A percentile compares a stretch with the other conserved stretches of the same genome.
Evolutionary conservation across 371 early-diverging fungal species (phyloP).

Genomic region (Mucor piriformis): DNA sequence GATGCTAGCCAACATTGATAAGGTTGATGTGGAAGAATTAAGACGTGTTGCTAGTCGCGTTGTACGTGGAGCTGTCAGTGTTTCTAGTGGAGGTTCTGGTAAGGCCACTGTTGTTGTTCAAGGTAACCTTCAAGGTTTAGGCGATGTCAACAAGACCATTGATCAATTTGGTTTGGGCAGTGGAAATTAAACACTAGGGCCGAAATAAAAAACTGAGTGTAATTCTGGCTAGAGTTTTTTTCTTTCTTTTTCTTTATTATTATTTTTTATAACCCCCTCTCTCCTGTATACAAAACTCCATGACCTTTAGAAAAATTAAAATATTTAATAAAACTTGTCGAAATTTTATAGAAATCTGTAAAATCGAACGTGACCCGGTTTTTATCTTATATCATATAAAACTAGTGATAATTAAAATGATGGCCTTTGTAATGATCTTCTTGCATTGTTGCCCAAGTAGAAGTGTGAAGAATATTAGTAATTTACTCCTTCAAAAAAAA

Average conservation of each 20-base stretch:
- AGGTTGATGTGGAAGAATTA: slow-evolving; percentile 71
- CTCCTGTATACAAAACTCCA: not conserved
- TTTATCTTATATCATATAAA: no score
- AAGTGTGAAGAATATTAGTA: no score
- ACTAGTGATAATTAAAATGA: no score
- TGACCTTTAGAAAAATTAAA: no score
- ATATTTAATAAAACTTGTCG: no score
- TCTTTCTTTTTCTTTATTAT: not conserved
- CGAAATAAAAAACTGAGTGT: not conserved
- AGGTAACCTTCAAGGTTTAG: slow-evolving; percentile 51
- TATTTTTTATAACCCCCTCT: not conserved
- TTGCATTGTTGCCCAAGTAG: no score
- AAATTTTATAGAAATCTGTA: no score
- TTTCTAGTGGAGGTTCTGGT: slow-evolving; percentile 59
- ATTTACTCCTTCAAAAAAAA: no score
- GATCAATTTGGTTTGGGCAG: slow-evolving; percentile 40
- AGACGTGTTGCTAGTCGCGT: slow-evolving; percentile 67
- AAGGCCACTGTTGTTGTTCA: slow-evolving; percentile 60
- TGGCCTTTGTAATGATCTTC: no score
- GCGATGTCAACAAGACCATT: slow-evolving; percentile 36
- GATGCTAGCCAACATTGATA: slow-evolving; percentile 77
- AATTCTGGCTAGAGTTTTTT: not conserved
- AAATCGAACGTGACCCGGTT: no score
- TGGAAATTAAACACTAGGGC: not conserved
- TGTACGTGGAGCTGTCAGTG: slow-evolving; percentile 58